phyloP scores from a whole-genome alignment of 2,329 filamentous ascomycete genomes.

The Knufia petricola region DNA sequence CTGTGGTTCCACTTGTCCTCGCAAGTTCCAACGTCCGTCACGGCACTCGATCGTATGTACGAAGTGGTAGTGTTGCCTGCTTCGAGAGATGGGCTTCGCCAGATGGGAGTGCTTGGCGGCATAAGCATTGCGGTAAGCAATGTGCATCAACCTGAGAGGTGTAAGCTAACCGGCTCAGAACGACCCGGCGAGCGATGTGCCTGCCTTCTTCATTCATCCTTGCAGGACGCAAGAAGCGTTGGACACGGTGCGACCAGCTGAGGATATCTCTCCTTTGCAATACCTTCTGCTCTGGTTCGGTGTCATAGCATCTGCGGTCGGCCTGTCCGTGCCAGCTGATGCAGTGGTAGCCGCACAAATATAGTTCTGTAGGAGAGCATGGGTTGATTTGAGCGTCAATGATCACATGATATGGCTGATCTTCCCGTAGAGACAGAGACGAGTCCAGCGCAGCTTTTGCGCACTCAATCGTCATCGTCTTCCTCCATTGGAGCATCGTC shows the following conservation, averaged over 20 bases:
- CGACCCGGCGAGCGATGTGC: constrained; percentile 69
- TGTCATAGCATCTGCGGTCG: constrained; percentile 70
- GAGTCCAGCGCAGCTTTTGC: too few species aligned
- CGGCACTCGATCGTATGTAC: constrained; percentile 61
- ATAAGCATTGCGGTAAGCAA: constrained; percentile 64
- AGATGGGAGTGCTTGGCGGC: constrained; percentile 56
- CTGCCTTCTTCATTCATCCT: constrained; percentile 85
- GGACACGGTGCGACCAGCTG: constrained; percentile 45
- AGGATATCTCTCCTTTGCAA: constrained; percentile 40
- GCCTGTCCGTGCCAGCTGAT: constrained; percentile 64
- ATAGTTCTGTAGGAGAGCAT: too few species aligned
- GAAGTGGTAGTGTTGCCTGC: constrained; percentile 58
- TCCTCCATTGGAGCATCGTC: constrained; percentile 62
- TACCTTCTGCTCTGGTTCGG: constrained; percentile 88
- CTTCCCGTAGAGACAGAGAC: neutral
- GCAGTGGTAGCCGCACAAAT: constrained; percentile 33
- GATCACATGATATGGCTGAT: neutral
- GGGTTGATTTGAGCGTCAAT: neutral
- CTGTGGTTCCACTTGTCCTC: constrained; percentile 63
- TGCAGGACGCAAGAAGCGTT: constrained; percentile 81
- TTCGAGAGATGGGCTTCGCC: constrained; percentile 52
- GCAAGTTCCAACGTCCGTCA: constrained; percentile 45
- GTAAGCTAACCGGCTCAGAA: constrained; percentile 48
- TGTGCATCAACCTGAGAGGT: constrained; percentile 21
- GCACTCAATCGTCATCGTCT: constrained; percentile 57